Evolutionary conservation across 2,329 filamentous ascomycete species (phyloP), one percentile per base, ranked within the genome.

Genomic region (Penicillium sp.): DNA sequence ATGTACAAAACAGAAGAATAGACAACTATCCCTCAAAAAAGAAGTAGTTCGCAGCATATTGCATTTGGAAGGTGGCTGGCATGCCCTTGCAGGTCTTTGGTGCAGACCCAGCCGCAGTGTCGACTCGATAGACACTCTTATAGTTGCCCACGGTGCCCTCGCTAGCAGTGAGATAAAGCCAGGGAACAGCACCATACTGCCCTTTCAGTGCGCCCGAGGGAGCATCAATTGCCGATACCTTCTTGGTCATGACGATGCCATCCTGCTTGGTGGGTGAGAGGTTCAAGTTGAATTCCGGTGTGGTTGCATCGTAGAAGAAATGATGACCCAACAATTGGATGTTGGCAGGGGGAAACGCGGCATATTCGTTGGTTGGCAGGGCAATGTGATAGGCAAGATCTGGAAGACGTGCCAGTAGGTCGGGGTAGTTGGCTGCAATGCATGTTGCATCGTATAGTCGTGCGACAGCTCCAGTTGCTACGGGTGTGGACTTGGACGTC

Each of bases 371-470:
- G 11, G 52, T 48, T 6, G 74, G 76, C 36, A 85, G 74, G 63
- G 82, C 75, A 64, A 87, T 86, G 64, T 82, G 77, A 47, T 95
- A 78, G 1, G 86, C 82, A 49, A 89, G 80, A 52, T 75, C 75
- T 3, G 88, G 83, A 16, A 95, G 77, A 47, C 78, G 69, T 55
- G 76, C 66, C 35, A 91, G 75, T 13, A 93, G 75, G 46, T 83
- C 78, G 0, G 88, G 84, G 61, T 83, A 84, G 58, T 80, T 75
- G 35, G 86, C 78, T 6, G 86, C 87, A 29, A 92, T 71, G 72
- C 92, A 96, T 59, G 84, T 88, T 51, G 84, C 87, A 72, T 96
- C 90, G 83, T 88, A 96, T 61, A 97, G 87, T 1, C 82, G 84
- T 46, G 92, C 92, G 0, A 89, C 66, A 46, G 92, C 92, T 55